Evolutionary conservation across 2,329 filamentous ascomycete species (phyloP).

Genomic region (Aquanectria penicillioides): DNA sequence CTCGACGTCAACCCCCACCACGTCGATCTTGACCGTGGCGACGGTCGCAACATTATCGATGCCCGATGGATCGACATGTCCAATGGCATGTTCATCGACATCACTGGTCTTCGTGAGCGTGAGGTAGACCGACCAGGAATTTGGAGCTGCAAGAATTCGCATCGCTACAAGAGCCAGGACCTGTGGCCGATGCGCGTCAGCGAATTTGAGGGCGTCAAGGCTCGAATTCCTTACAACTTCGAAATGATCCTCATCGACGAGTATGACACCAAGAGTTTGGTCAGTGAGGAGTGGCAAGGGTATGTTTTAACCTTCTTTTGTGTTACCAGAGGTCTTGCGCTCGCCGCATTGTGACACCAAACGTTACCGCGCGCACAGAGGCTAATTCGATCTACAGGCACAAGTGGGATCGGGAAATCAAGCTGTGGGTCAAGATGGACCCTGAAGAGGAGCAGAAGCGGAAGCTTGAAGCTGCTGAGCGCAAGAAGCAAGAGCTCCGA

Average conservation of each 20-base stretch:
- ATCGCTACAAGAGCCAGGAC: constrained; percentile 75
- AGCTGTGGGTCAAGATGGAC: constrained; percentile 66
- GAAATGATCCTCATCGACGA: constrained; percentile 73
- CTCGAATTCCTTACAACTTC: constrained; percentile 75
- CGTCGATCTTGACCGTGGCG: constrained; percentile 67
- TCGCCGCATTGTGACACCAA: too few relatives aligned
- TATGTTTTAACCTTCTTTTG: constrained; percentile 51
- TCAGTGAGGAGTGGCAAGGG: constrained; percentile 69
- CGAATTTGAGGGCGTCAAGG: constrained; percentile 78
- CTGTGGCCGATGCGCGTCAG: constrained; percentile 80
- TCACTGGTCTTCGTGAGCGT: constrained; percentile 79
- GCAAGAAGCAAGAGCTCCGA: constrained; percentile 39
- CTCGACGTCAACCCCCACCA: constrained; percentile 82
- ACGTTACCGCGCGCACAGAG: too few relatives aligned
- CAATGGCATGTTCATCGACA: constrained; percentile 85
- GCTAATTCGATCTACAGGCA: constrained; percentile 58
- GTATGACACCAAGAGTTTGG: constrained; percentile 70
- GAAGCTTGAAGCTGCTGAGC: constrained; percentile 37
- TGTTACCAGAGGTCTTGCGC: too few relatives aligned
- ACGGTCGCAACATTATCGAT: constrained; percentile 84
- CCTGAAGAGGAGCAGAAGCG: constrained; percentile 40
- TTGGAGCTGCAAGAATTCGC: constrained; percentile 84
- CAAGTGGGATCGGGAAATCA: constrained; percentile 65
- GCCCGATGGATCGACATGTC: constrained; percentile 82
- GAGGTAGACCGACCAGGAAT: constrained; percentile 69